These are phyloP conservation scores for Aspergillus costaricaensis DNA, from an alignment of 2,329 filamentous ascomycete species.

Conservation along the genomic window DNA sequence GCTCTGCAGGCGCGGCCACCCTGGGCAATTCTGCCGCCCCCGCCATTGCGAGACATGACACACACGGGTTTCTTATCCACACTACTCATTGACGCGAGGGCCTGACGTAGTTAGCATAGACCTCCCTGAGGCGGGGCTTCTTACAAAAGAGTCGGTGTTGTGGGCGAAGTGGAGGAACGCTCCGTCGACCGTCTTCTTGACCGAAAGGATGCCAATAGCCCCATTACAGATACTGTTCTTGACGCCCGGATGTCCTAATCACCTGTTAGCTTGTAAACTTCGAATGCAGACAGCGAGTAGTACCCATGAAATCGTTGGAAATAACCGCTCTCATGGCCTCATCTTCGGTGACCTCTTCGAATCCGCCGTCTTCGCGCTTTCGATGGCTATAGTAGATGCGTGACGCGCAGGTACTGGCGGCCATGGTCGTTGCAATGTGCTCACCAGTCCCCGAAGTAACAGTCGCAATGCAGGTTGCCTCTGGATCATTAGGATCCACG, in stretches of 20 bases:
- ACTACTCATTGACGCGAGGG: slow-evolving; percentile 84
- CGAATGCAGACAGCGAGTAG: slow-evolving; percentile 10
- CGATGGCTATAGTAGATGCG: slow-evolving; percentile 72
- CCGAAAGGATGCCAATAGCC: slow-evolving; percentile 85
- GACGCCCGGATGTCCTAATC: slow-evolving; percentile 75
- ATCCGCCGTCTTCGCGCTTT: slow-evolving; percentile 61
- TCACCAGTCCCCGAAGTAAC: slow-evolving; percentile 95
- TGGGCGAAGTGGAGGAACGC: slow-evolving; percentile 91
- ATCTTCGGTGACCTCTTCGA: slow-evolving; percentile 72
- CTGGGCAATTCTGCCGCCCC: slow-evolving; percentile 55
- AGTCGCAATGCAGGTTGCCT: slow-evolving; percentile 71
- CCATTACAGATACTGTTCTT: slow-evolving; percentile 75
- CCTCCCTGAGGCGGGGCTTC: slow-evolving; percentile 16
- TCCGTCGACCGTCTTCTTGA: slow-evolving; percentile 78
- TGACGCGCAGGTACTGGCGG: slow-evolving; percentile 81
- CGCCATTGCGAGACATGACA: slow-evolving; percentile 79
- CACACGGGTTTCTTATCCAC: slow-evolving; percentile 73
- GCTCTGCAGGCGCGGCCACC: slow-evolving; percentile 40
- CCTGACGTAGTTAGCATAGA: slow-evolving; percentile 44
- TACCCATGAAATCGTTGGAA: slow-evolving; percentile 83
- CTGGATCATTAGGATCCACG: slow-evolving; percentile 67
- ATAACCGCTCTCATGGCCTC: slow-evolving; percentile 77
- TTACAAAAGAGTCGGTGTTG: slow-evolving; percentile 81
- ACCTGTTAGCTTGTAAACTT: slow-evolving; percentile 4
- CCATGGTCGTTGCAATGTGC: slow-evolving; percentile 95